Evolutionary conservation across 2,329 filamentous ascomycete species (phyloP), one percentile per base, ranked within the genome.

Genomic region (Rhinocladiella similis): DNA sequence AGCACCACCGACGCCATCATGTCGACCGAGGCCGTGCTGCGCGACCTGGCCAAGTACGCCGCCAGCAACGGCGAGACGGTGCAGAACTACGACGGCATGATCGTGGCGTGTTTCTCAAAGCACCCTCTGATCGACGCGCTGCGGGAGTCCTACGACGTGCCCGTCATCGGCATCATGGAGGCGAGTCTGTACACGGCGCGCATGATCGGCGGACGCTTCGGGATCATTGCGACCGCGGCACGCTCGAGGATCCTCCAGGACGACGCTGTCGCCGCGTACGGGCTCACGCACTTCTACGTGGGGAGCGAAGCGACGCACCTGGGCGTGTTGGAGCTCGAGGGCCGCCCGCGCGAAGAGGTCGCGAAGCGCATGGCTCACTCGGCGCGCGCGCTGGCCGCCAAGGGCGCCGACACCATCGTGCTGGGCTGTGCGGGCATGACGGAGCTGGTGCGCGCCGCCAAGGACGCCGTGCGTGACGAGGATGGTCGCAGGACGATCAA

Each of bases 111-210:
- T 67, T 80, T 79, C 67, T 76, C 72, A 51, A 73, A 77, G 35
- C 77, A 81, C 56, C 73, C 75, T 1, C 69, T 81, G 3, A 77
- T 77, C 54, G 65, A 68, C 18, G 76, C 77, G 65, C 67, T 80
- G 29, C 69, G 76, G 1, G 77, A 80, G 60, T 77, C 79, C 51
- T 70, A 76, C 41, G 56, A 65, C 2, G 67, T 76, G 47, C 78
- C 78, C 0, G 68, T 75, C 3, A 73, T 80, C 2, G 78, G 79
- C 2, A 80, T 81, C 54, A 80, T 81, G 76, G 78, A 81, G 64
- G 77, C 78, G 1, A 72, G 67, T 3, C 68, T 81, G 2, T 81
- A 83, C 60, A 70, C 77, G 5, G 75, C 78, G 5, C 66, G 77
- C 6, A 81, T 79, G 53, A 70, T 82, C 1, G 80, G 80, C 1